Evolutionary conservation across 345 rosid genomes (phyloP).

Genomic region (Pistacia vera): DNA sequence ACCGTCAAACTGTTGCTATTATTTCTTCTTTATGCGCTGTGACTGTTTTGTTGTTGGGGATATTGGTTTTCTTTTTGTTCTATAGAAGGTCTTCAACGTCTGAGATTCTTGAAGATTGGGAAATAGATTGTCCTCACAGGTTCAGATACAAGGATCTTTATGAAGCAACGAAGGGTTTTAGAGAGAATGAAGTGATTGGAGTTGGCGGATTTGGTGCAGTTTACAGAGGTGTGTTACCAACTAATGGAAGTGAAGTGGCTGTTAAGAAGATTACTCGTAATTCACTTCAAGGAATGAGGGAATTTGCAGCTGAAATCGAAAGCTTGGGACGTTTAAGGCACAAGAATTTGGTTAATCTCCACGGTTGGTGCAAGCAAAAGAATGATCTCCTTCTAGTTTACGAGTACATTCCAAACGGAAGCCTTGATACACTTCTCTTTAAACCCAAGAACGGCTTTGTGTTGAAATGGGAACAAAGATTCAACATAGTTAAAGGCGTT

Average conservation of each 20-base stretch:
- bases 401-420: constrained; percentile 68
- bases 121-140: constrained; percentile 71
- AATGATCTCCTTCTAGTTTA: constrained; percentile 74
- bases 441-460: constrained; percentile 21
- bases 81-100: constrained; percentile 4
- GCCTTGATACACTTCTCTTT: constrained; percentile 60
- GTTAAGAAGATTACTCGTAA: constrained; percentile 64
- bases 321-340: constrained; percentile 72
- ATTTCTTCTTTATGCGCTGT: constrained; percentile 35
- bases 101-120: constrained; percentile 69
- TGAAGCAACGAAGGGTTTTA: constrained; percentile 63
- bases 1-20: constrained; percentile 34
- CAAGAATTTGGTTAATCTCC: constrained; percentile 71
- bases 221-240: constrained; percentile 52
- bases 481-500: constrained; percentile 58
- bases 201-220: constrained; percentile 76
- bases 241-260: constrained; percentile 47
- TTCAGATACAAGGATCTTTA: constrained; percentile 61
- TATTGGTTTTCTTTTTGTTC: constrained; percentile 23
- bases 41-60: constrained; percentile 34
- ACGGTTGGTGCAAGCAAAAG: constrained; percentile 70
- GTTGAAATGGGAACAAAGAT: constrained; percentile 69
- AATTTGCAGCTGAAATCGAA: constrained; percentile 74
- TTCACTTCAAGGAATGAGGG: constrained; percentile 72
- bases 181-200: constrained; percentile 62